Conservation (phyloP, 1,139 yeast species). For the Kodamaea ohmeri region DNA sequence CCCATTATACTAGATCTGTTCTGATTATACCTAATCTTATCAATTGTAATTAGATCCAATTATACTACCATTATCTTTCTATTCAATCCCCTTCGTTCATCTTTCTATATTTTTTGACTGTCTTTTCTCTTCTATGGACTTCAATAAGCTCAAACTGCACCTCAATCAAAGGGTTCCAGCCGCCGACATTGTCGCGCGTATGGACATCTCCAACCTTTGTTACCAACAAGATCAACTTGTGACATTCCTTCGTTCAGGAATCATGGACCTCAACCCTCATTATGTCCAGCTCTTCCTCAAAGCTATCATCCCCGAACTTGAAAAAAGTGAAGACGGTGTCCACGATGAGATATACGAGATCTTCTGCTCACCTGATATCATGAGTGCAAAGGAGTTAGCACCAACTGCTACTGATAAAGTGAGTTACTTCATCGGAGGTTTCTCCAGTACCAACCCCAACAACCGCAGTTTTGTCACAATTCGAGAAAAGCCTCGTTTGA, state of each 20-base stretch:
- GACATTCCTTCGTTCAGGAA: constrained; percentile 5
- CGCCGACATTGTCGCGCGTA: constrained; percentile 11
- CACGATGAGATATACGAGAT: constrained; percentile 52
- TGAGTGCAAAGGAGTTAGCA: constrained; percentile 36
- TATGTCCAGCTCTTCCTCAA: constrained; percentile 50
- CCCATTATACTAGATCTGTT: too few species aligned
- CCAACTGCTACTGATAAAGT: constrained; percentile 51
- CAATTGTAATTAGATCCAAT: too few species aligned
- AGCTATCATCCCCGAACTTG: constrained; percentile 37
- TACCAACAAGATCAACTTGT: constrained; percentile 5
- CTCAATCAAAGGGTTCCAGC: constrained; percentile 16
- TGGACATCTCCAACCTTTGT: constrained; percentile 4
- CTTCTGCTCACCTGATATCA: constrained; percentile 37
- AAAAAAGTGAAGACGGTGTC: constrained; percentile 28
- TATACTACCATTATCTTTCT: too few species aligned
- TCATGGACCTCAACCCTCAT: constrained; percentile 38
- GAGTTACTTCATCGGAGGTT: constrained; percentile 40
- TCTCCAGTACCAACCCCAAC: constrained; percentile 10
- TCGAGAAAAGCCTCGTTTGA: constrained; percentile 59
- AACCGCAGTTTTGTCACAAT: constrained; percentile 42
- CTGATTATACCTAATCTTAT: too few species aligned
- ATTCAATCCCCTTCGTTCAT: too few species aligned
- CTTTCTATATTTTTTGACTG: too few species aligned
- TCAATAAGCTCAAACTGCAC: constrained; percentile 10
- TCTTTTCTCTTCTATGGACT: too few species aligned